phyloP scores from a whole-genome alignment of 148 eudicot species.

The Camellia granthamiana region DNA sequence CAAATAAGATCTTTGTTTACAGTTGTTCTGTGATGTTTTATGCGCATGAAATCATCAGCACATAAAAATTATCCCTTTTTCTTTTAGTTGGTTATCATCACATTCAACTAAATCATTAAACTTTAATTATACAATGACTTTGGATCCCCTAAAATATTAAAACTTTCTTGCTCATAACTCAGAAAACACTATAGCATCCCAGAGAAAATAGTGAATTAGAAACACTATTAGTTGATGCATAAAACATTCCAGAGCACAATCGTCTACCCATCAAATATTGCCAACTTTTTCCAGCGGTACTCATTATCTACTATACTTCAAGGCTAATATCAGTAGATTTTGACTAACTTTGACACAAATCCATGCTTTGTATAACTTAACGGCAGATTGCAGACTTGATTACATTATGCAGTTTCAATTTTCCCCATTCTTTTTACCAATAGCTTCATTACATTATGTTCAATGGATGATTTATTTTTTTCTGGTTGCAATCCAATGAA shows the following conservation, averaged over 20 bases:
- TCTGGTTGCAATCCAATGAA: not conserved
- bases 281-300: constrained; percentile 10
- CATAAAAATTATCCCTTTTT: no score
- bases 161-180: not conserved
- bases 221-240: not conserved
- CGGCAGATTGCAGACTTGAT: not conserved
- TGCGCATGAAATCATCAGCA: not conserved
- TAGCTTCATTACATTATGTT: constrained; percentile 24
- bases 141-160: no score
- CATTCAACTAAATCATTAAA: no score
- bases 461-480: not conserved
- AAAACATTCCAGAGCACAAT: not conserved
- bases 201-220: not conserved
- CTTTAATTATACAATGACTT: no score
- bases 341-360: not conserved
- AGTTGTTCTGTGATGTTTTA: not conserved
- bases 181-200: not conserved
- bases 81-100: no score
- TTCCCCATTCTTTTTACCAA: constrained; percentile 11
- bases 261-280: not conserved
- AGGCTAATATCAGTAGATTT: constrained; percentile 8
- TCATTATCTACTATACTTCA: constrained; percentile 7
- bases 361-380: not conserved
- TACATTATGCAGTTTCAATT: not conserved
- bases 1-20: not conserved